These are phyloP conservation scores for Lepidopterella palustris DNA, from an alignment of 495 filamentous ascomycete genomes.

Conservation along the genomic window DNA sequence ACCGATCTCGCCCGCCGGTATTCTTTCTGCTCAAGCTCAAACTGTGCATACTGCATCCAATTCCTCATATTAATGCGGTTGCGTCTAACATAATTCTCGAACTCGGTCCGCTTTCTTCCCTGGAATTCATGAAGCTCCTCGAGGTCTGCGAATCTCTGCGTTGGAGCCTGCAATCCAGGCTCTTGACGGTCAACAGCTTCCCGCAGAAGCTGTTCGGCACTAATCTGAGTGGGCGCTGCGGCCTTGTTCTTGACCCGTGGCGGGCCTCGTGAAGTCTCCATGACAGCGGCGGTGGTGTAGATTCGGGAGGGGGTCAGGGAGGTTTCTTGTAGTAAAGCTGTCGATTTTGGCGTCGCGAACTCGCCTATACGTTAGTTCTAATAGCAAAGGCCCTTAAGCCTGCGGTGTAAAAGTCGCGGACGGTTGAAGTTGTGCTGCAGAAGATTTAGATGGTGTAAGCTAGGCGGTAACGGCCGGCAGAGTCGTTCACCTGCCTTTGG, in stretches of 20 bases:
- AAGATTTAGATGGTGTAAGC: no score
- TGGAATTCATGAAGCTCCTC: conserved; percentile 98
- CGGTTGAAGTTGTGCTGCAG: no score
- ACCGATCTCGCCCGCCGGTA: conserved; percentile 91
- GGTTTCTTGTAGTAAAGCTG: background rate
- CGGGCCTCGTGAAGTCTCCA: conserved; percentile 92
- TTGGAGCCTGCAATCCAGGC: conserved; percentile 76
- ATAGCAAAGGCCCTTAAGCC: no score
- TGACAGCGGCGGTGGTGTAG: conserved; percentile 37
- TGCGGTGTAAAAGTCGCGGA: no score
- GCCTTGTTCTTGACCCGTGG: conserved; percentile 98
- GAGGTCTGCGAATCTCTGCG: conserved; percentile 90
- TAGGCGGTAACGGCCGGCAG: no score
- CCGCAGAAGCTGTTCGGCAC: conserved; percentile 92
- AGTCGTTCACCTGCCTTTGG: no score
- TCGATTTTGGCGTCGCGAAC: no score
- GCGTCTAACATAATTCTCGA: conserved; percentile 94
- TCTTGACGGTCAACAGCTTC: conserved; percentile 98
- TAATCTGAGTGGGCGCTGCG: conserved; percentile 64
- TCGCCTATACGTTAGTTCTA: no score
- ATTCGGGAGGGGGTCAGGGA: background rate
- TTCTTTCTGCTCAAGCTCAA: conserved; percentile 98
- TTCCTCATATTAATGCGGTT: conserved; percentile 96
- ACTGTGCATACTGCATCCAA: conserved; percentile 64
- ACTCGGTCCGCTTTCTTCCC: conserved; percentile 90